Evolutionary conservation across 116 monocot genomes (phyloP).

Genomic region (Dioscorea cayenensis): DNA sequence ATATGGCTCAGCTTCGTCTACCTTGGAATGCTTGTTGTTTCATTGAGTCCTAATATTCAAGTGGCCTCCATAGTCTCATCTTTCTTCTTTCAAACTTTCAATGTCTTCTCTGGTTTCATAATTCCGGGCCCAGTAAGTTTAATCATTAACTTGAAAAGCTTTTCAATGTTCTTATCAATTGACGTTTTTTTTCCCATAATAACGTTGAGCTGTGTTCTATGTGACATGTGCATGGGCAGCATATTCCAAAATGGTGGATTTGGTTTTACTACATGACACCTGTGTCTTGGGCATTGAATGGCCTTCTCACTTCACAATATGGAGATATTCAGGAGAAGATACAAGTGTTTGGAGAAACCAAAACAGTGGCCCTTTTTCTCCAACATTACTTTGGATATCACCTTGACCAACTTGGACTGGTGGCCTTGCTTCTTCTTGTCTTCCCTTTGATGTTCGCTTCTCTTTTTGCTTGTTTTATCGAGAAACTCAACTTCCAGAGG

Average conservation of each 20-base stretch:
- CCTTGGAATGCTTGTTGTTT: conserved; percentile 49
- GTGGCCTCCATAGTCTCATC: conserved; percentile 34
- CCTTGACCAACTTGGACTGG: conserved; percentile 9
- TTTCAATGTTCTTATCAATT: background rate
- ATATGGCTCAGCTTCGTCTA: conserved; percentile 40
- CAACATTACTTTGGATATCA: conserved; percentile 30
- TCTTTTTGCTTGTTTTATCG: conserved; percentile 29
- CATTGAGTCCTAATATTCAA: conserved; percentile 44
- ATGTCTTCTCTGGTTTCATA: conserved; percentile 54
- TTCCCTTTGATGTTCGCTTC: conserved; percentile 19
- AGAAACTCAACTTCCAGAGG: conserved; percentile 44
- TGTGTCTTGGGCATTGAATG: conserved; percentile 41
- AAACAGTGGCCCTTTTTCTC: conserved; percentile 24
- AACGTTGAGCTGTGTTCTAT: background rate
- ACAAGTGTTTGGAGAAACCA: conserved; percentile 14
- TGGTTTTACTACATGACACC: conserved; percentile 46
- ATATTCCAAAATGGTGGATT: conserved; percentile 65
- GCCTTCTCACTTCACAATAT: conserved; percentile 47
- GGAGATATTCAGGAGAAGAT: conserved; percentile 48
- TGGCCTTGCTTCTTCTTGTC: conserved; percentile 17
- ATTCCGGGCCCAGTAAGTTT: conserved; percentile 50
- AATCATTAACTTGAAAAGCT: background rate
- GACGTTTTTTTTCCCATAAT: background rate
- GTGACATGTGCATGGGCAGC: conserved; percentile 17
- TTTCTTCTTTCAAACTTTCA: conserved; percentile 23